These are phyloP conservation scores for Eucalyptus decipiens DNA, from an alignment of 345 rosid genomes.

Conservation along the genomic window DNA sequence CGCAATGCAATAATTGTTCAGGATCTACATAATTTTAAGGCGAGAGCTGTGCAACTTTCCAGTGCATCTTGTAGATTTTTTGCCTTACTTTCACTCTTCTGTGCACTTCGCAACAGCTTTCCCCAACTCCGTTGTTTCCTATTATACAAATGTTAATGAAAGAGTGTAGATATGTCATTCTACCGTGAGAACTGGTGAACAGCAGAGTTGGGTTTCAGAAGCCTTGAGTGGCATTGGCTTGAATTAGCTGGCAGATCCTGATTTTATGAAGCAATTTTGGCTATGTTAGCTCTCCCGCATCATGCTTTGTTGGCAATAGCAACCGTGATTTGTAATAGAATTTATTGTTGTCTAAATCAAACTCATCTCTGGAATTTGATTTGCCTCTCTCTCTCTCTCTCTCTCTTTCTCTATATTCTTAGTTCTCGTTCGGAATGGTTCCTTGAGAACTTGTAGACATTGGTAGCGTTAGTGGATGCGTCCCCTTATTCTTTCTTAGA, in stretches of 20 bases:
- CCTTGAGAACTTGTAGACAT: background rate
- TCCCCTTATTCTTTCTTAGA: background rate
- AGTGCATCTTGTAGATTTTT: background rate
- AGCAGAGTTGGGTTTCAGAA: background rate
- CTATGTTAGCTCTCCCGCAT: background rate
- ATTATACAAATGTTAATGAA: background rate
- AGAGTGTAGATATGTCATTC: background rate
- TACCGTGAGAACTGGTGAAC: background rate
- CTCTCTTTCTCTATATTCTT: background rate
- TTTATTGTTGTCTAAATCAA: background rate
- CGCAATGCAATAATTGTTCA: background rate
- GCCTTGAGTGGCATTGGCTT: background rate
- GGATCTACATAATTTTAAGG: background rate
- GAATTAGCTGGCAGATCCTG: background rate
- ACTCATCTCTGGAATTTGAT: background rate
- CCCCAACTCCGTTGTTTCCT: background rate
- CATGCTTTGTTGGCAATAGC: background rate
- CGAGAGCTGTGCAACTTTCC: background rate
- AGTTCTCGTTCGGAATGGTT: background rate
- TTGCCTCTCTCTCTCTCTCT: background rate
- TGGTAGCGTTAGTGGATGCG: background rate
- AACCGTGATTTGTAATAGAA: background rate
- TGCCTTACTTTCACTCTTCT: background rate
- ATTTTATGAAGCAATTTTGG: background rate
- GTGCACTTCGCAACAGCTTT: background rate